These are phyloP conservation scores for Shiraia bambusicola DNA, from an alignment of 2,329 filamentous ascomycete genomes.

Conservation along the genomic window DNA sequence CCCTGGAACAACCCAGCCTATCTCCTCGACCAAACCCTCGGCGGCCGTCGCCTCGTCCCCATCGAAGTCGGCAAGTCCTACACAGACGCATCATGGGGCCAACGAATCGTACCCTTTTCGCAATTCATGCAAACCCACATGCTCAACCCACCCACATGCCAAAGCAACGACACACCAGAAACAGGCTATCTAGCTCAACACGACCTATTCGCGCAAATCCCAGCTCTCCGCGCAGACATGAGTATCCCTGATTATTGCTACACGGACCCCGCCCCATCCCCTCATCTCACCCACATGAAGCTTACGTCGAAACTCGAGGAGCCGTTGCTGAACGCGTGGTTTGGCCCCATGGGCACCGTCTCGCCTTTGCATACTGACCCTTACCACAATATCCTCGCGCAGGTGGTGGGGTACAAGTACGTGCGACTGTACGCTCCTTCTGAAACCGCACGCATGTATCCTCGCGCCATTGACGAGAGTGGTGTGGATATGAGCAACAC, in stretches of 20 bases:
- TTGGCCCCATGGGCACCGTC: conserved; percentile 83
- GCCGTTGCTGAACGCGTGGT: conserved; percentile 86
- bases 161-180: conserved; percentile 1
- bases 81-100: conserved; percentile 80
- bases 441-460: conserved; percentile 57
- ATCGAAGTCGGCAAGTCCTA: conserved; percentile 87
- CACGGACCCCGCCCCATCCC: conserved; percentile 53
- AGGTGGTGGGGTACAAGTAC: conserved; percentile 90
- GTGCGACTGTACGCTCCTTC: conserved; percentile 81
- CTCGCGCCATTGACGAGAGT: conserved; percentile 60
- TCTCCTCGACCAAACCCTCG: conserved; percentile 71
- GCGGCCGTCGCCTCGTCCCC: conserved; percentile 77
- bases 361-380: conserved; percentile 92
- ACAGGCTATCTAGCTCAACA: conserved; percentile 90
- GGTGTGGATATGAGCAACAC: conserved; percentile 94
- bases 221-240: conserved; percentile 73
- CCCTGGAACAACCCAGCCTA: conserved; percentile 76
- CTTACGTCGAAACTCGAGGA: conserved; percentile 43
- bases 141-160: conserved; percentile 15
- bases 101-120: conserved; percentile 73
- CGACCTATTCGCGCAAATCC: conserved; percentile 81
- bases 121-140: conserved; percentile 70
- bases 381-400: conserved; percentile 88
- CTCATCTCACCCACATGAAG: conserved; percentile 18
- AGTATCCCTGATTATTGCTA: conserved; percentile 82